phyloP scores from a whole-genome alignment of 768 basidiomycete species.

The Trametes cinnabarina region DNA sequence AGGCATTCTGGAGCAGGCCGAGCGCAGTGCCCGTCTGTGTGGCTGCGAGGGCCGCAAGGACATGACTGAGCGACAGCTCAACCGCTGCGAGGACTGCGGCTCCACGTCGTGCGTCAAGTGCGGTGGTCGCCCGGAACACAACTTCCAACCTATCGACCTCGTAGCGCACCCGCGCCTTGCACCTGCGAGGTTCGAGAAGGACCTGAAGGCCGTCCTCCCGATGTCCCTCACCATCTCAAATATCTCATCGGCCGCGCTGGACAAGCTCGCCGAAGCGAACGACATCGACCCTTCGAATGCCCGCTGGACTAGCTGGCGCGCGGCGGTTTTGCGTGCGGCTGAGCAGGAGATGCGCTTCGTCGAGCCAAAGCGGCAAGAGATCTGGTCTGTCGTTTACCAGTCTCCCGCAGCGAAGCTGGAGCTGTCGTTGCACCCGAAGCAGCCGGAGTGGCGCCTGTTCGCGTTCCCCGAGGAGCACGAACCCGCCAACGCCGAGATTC shows the following conservation, averaged over 20 bases:
- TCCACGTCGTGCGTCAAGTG: slow-evolving; percentile 81
- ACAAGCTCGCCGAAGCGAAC: slow-evolving; percentile 43
- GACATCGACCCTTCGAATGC: slow-evolving; percentile 46
- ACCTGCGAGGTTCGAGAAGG: slow-evolving; percentile 72
- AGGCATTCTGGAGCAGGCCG: slow-evolving; percentile 61
- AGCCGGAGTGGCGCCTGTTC: slow-evolving; percentile 86
- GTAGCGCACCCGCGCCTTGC: slow-evolving; percentile 54
- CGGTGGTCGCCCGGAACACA: slow-evolving; percentile 89
- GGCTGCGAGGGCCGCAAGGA: slow-evolving; percentile 86
- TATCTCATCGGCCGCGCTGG: slow-evolving; percentile 51
- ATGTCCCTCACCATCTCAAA: slow-evolving; percentile 72
- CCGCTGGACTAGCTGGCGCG: slow-evolving; percentile 68
- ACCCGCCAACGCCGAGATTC: slow-evolving; percentile 78
- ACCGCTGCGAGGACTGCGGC: slow-evolving; percentile 73
- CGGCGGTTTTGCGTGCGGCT: slow-evolving; percentile 60
- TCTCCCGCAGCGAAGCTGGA: slow-evolving; percentile 71
- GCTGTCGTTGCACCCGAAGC: slow-evolving; percentile 69
- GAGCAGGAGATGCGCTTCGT: slow-evolving; percentile 75
- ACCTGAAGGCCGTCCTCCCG: slow-evolving; percentile 77
- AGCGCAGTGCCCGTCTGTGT: slow-evolving; percentile 76
- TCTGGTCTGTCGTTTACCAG: slow-evolving; percentile 81
- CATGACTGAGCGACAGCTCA: slow-evolving; percentile 64
- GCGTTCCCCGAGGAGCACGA: slow-evolving; percentile 63
- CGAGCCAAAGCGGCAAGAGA: slow-evolving; percentile 82
- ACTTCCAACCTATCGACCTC: slow-evolving; percentile 55